A percentile compares a stretch with the other conserved stretches of the same genome.
Evolutionary conservation across 2,329 filamentous ascomycete genomes (phyloP).

Genomic region (Waltergamsia citrina): DNA sequence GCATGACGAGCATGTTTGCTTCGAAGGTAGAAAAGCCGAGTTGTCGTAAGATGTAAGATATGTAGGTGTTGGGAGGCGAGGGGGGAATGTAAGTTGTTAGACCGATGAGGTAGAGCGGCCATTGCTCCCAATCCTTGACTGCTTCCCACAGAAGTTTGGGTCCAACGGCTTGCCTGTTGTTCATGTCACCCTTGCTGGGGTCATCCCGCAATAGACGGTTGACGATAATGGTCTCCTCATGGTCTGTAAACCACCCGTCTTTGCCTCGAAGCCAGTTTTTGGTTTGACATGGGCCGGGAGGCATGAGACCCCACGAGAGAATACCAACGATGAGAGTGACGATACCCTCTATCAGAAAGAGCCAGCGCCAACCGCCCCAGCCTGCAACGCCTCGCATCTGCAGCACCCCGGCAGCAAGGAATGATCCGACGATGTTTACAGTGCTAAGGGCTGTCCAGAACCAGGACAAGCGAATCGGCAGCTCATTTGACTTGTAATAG

Average conservation of each 20-base stretch:
- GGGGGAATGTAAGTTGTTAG: slow-evolving; percentile 35
- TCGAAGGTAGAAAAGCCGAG: slow-evolving; percentile 35
- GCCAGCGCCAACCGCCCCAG: slow-evolving; percentile 28
- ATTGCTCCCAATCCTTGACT: slow-evolving; percentile 50
- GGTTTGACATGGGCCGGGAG: slow-evolving; percentile 37
- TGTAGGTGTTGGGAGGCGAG: slow-evolving; percentile 30
- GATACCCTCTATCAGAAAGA: slow-evolving; percentile 15
- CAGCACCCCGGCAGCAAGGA: slow-evolving; percentile 32
- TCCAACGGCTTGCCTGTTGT: slow-evolving; percentile 40
- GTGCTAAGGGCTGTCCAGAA: slow-evolving; percentile 62
- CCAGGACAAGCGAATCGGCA: slow-evolving; percentile 54
- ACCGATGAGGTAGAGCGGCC: slow-evolving; percentile 45
- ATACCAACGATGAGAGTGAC: slow-evolving; percentile 30
- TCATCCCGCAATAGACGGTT: slow-evolving; percentile 52
- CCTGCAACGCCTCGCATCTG: slow-evolving; percentile 25
- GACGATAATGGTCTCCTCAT: slow-evolving; percentile 53
- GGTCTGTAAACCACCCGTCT: slow-evolving; percentile 52
- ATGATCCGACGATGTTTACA: slow-evolving; percentile 41
- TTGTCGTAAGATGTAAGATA: slow-evolving; percentile 31
- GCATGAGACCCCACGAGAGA: slow-evolving; percentile 34
- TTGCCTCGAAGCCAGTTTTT: slow-evolving; percentile 45
- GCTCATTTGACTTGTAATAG: slow-evolving; percentile 64
- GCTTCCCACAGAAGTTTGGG: slow-evolving; percentile 34
- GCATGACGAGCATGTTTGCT: slow-evolving; percentile 34
- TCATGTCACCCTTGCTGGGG: slow-evolving; percentile 51